Percentiles rank a stretch among this genome's conserved stretches.
Evolutionary conservation across 2,329 filamentous ascomycete species (phyloP).

Genomic region (Cytospora piceicola): DNA sequence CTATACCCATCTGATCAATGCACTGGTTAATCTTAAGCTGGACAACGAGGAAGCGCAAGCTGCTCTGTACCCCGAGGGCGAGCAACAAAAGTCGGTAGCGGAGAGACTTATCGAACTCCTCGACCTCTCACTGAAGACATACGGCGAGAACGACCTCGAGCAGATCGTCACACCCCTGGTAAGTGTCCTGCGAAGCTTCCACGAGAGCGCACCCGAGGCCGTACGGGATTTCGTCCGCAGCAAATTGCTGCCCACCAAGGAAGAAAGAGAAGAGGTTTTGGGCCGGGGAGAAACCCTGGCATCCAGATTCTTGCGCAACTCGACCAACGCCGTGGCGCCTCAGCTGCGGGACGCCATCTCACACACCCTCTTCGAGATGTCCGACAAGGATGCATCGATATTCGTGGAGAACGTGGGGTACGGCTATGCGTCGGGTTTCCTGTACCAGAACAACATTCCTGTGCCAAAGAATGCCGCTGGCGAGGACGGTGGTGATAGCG

Average conservation of each 20-base stretch:
- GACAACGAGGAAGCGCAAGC: conserved; percentile 55
- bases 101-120: conserved; percentile 73
- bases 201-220: conserved; percentile 67
- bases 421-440: conserved; percentile 87
- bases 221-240: conserved; percentile 66
- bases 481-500: conserved; percentile 43
- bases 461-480: conserved; percentile 70
- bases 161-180: conserved; percentile 71
- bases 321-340: conserved; percentile 72
- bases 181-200: conserved; percentile 72
- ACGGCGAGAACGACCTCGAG: conserved; percentile 74
- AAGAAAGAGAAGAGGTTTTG: conserved; percentile 76
- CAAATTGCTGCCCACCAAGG: conserved; percentile 73
- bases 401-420: conserved; percentile 95
- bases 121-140: conserved; percentile 64
- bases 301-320: conserved; percentile 76
- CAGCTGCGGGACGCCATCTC: conserved; percentile 76
- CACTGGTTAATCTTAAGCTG: conserved; percentile 78
- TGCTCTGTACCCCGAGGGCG: conserved; percentile 68
- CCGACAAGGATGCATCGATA: conserved; percentile 74
- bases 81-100: conserved; percentile 59
- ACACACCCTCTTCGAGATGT: conserved; percentile 83
- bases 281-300: conserved; percentile 76
- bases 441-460: conserved; percentile 81
- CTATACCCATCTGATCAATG: conserved; percentile 74